Evolutionary conservation across 768 basidiomycete genomes (phyloP).

Genomic region (Hygrocybe coccinea): DNA sequence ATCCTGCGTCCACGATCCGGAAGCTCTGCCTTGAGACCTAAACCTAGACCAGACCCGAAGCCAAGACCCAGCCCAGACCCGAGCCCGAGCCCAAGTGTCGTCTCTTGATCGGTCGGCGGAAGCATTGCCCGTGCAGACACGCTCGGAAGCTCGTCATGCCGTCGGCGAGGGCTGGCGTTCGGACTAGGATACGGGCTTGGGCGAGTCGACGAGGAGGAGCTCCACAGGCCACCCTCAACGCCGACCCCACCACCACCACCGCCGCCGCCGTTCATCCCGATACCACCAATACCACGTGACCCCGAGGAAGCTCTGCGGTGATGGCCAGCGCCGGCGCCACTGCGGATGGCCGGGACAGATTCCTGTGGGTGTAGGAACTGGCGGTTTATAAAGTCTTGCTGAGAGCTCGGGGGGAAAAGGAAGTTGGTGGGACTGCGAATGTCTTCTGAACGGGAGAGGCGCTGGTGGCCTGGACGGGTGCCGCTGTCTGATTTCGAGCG

Average conservation of each 20-base stretch:
- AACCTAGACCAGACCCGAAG: background rate
- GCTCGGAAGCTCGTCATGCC: conserved; percentile 47
- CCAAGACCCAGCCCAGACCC: background rate
- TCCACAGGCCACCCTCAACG: conserved; percentile 25
- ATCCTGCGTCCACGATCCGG: background rate
- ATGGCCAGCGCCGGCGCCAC: conserved; percentile 23
- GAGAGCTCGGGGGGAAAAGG: conserved; percentile 20
- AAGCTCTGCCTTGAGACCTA: background rate
- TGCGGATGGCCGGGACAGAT: conserved; percentile 4
- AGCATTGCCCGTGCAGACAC: conserved; percentile 12
- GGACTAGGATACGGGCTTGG: conserved; percentile 66
- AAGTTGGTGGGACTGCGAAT: conserved; percentile 20
- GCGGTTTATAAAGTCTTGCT: conserved; percentile 15
- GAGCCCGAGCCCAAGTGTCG: conserved; percentile 7
- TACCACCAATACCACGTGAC: conserved; percentile 30
- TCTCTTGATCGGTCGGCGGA: background rate
- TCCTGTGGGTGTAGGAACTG: conserved; percentile 18
- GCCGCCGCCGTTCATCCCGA: conserved; percentile 21
- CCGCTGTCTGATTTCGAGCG: conserved; percentile 26
- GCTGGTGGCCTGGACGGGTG: conserved; percentile 19
- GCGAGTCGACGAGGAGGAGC: conserved; percentile 35
- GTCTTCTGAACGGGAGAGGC: conserved; percentile 45
- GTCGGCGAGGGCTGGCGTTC: conserved; percentile 55
- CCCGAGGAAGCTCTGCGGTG: conserved; percentile 41
- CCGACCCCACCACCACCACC: conserved; percentile 6